Evolutionary conservation across 2,329 filamentous ascomycete species (phyloP).

Genomic region (Neonectria neomacrospora): DNA sequence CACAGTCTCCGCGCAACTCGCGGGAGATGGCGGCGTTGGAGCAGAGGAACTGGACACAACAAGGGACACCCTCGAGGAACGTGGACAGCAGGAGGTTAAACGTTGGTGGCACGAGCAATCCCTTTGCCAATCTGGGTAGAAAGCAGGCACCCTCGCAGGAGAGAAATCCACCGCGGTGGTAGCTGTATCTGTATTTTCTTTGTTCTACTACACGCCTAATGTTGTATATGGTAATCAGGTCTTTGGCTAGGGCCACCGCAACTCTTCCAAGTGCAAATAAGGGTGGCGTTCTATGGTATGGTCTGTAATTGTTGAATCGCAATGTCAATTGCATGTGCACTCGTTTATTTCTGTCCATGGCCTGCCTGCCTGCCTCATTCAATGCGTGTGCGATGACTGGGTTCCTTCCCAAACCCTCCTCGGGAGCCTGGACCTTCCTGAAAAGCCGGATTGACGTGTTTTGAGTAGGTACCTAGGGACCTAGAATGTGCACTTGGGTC

Average conservation of each 20-base stretch:
- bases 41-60: constrained; percentile 55
- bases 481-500: background rate
- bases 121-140: constrained; percentile 53
- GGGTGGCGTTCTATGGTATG: background rate
- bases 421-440: background rate
- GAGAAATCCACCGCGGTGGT: constrained; percentile 53
- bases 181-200: constrained; percentile 19
- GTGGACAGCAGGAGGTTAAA: constrained; percentile 45
- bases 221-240: constrained; percentile 19
- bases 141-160: constrained; percentile 53
- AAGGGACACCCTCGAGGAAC: constrained; percentile 56
- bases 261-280: background rate
- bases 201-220: constrained; percentile 6
- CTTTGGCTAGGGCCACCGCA: constrained; percentile 6
- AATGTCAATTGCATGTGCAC: background rate
- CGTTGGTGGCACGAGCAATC: constrained; percentile 47
- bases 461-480: background rate
- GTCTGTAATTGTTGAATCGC: background rate
- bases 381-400: background rate
- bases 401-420: background rate
- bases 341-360: no score
- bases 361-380: background rate
- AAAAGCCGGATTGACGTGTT: background rate
- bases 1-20: constrained; percentile 66
- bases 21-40: constrained; percentile 70